A percentile compares a stretch with the other conserved stretches of the same genome.
phyloP scores from a whole-genome alignment of 2,329 filamentous ascomycete genomes.

The Cercospora sp. region DNA sequence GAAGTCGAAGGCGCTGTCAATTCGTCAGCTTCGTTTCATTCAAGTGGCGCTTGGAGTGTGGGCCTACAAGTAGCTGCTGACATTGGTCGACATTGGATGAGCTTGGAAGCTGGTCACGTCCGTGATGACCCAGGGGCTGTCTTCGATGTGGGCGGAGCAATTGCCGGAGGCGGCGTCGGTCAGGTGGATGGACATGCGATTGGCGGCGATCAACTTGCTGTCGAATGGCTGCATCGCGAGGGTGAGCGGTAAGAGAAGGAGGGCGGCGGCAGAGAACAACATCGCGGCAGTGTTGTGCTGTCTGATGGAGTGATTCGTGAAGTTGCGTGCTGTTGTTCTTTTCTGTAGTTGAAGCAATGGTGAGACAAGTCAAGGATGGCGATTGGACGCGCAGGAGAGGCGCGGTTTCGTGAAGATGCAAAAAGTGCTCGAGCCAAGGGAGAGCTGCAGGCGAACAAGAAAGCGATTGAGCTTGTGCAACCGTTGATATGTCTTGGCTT shows the following conservation, averaged over 20 bases:
- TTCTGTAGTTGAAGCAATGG: neutral
- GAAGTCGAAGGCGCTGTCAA: conserved; percentile 28
- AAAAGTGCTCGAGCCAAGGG: conserved; percentile 1
- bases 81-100: conserved; percentile 3
- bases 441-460: neutral
- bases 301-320: neutral
- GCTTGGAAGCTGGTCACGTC: conserved; percentile 28
- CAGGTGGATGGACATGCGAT: conserved; percentile 16
- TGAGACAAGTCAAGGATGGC: neutral
- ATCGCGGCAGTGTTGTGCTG: neutral
- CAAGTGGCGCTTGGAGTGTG: neutral
- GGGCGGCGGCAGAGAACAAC: conserved; percentile 10
- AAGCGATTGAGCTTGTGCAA: conserved; percentile 4
- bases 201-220: conserved; percentile 3
- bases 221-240: conserved; percentile 5
- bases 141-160: conserved; percentile 23
- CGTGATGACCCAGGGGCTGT: conserved; percentile 28
- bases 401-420: neutral
- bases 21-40: neutral
- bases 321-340: neutral
- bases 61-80: conserved; percentile 21
- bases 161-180: conserved; percentile 19
- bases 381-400: neutral
- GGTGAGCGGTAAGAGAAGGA: conserved; percentile 5
- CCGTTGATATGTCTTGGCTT: conserved; percentile 5